phyloP scores from a whole-genome alignment of 2,329 filamentous ascomycete genomes.

The Balansia obtecta region DNA sequence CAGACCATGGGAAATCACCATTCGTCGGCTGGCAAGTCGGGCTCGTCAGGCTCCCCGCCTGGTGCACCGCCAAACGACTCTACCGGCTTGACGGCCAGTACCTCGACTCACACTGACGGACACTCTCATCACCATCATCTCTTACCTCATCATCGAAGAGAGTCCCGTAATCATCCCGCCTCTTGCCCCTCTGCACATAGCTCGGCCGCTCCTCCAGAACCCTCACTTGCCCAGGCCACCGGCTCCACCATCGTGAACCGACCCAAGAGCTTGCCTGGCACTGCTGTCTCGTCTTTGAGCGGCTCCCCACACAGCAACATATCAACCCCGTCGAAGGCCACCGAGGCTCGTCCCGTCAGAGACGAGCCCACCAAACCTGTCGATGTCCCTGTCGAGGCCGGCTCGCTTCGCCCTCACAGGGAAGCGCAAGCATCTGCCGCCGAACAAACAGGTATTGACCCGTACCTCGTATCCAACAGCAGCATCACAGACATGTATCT shows the following conservation, averaged over 20 bases:
- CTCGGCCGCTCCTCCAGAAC: conserved; percentile 47
- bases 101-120: conserved; percentile 2
- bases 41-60: conserved; percentile 17
- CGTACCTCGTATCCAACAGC: conserved; percentile 35
- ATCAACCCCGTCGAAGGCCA: conserved; percentile 16
- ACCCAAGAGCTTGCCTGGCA: conserved; percentile 34
- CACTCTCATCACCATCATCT: conserved; percentile 8
- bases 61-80: conserved; percentile 12
- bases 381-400: conserved; percentile 37
- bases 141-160: conserved; percentile 21
- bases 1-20: conserved; percentile 25
- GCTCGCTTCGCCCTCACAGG: conserved; percentile 25
- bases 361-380: conserved; percentile 41
- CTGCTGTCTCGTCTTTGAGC: conserved; percentile 36
- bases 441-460: conserved; percentile 24
- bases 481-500: conserved; percentile 54
- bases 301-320: conserved; percentile 30
- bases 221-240: conserved; percentile 47
- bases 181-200: conserved; percentile 42
- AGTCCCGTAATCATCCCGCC: conserved; percentile 37
- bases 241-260: conserved; percentile 39
- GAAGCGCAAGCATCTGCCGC: conserved; percentile 18
- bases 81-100: conserved; percentile 10
- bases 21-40: conserved; percentile 24
- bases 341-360: conserved; percentile 15